phyloP scores from a whole-genome alignment of 257 asterid genomes.

The Solanum stenotomum region DNA sequence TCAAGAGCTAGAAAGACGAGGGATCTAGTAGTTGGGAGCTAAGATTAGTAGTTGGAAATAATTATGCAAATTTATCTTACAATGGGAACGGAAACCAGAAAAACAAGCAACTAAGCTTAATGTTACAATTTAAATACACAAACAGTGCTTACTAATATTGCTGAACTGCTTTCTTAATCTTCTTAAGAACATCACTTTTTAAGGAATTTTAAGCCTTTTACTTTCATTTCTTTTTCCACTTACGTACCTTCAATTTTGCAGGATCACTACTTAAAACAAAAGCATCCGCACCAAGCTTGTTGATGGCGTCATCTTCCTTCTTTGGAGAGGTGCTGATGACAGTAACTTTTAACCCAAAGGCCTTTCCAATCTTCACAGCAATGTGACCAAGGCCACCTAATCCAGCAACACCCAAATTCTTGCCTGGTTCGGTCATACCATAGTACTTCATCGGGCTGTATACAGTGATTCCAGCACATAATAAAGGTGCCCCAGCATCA shows the following conservation, averaged over 20 bases:
- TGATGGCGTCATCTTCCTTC: conserved; percentile 43
- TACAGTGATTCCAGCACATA: conserved; percentile 65
- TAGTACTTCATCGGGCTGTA: conserved; percentile 62
- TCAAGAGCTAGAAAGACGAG: neutral
- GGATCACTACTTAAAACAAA: conserved; percentile 40
- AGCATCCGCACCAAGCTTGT: conserved; percentile 49
- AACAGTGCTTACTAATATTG: neutral
- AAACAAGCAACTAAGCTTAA: neutral
- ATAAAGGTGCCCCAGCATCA: conserved; percentile 50
- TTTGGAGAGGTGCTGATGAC: conserved; percentile 46
- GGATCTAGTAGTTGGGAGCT: neutral
- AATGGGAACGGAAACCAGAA: neutral
- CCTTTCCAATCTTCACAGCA: conserved; percentile 64
- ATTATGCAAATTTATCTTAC: neutral
- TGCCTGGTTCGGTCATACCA: conserved; percentile 48
- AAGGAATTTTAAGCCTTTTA: neutral
- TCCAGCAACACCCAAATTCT: conserved; percentile 47
- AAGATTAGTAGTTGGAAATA: neutral
- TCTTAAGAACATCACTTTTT: neutral
- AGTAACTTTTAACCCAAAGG: conserved; percentile 54
- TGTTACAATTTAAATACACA: neutral
- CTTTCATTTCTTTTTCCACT: neutral
- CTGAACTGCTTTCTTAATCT: neutral
- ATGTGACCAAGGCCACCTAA: conserved; percentile 73
- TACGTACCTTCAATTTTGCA: conserved; percentile 42